Conservation (phyloP, 306 rosid species). For the Lathyrus oleraceus region DNA sequence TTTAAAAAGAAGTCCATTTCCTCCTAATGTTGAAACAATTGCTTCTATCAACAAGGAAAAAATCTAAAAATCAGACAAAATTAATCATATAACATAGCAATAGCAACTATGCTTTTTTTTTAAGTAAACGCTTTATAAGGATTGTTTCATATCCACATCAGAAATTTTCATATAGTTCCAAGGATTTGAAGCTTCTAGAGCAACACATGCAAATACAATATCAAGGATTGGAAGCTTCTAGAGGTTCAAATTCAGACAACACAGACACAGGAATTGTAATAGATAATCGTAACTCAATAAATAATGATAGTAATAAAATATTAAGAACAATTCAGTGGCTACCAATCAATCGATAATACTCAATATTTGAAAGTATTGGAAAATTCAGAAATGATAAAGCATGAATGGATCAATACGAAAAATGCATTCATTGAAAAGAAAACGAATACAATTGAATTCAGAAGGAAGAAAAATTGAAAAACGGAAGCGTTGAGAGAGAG, state of each 20-base stretch:
- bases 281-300: constrained; percentile 4
- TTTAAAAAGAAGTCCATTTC: constrained; percentile 59
- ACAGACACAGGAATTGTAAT: not conserved
- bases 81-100: not conserved
- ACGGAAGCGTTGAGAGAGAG: constrained; percentile 4
- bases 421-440: not conserved
- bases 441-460: not conserved
- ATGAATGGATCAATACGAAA: not conserved
- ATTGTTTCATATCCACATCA: not conserved
- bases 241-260: not conserved
- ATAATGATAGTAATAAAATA: not conserved
- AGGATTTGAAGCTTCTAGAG: constrained; percentile 21
- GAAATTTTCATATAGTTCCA: not conserved
- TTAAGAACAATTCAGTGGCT: not conserved
- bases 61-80: constrained; percentile 14
- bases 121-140: constrained; percentile 2
- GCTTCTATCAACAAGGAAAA: constrained; percentile 31
- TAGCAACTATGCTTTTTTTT: not conserved
- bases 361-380: not conserved
- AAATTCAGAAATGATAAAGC: constrained; percentile 4
- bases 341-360: not conserved
- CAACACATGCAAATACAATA: constrained; percentile 3
- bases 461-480: constrained; percentile 15
- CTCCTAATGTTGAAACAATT: constrained; percentile 36
- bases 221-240: constrained; percentile 17